phyloP scores from a whole-genome alignment of 2,329 filamentous ascomycete species.

The Dryadomyces quercivorus region DNA sequence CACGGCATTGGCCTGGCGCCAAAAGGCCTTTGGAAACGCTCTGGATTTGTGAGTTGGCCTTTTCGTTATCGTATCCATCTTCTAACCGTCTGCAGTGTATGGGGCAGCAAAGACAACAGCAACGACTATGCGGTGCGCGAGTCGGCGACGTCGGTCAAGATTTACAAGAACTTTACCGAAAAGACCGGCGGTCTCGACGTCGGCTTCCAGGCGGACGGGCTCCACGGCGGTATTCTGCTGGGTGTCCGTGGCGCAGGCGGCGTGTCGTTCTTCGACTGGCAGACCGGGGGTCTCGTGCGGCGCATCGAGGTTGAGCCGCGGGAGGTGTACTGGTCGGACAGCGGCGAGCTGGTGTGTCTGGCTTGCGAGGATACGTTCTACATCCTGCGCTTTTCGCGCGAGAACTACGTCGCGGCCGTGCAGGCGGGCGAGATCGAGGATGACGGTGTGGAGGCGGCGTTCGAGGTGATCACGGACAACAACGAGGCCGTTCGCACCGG shows the following conservation, averaged over 20 bases:
- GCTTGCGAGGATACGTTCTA: conserved; percentile 95
- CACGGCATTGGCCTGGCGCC: conserved; percentile 89
- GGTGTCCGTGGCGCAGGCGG: conserved; percentile 93
- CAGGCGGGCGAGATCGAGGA: conserved; percentile 74
- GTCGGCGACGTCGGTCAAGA: conserved; percentile 85
- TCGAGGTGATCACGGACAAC: conserved; percentile 92
- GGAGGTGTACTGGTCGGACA: conserved; percentile 92
- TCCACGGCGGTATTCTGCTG: conserved; percentile 78
- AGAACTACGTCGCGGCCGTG: conserved; percentile 73
- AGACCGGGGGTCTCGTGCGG: conserved; percentile 74
- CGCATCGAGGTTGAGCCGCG: conserved; percentile 73
- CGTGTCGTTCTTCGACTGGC: conserved; percentile 95
- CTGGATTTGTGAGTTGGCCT: conserved; percentile 54
- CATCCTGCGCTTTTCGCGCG: conserved; percentile 80
- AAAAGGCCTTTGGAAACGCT: conserved; percentile 93
- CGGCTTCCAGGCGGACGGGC: conserved; percentile 85
- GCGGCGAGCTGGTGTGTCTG: conserved; percentile 81
- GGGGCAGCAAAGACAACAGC: conserved; percentile 94
- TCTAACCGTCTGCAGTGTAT: conserved; percentile 38
- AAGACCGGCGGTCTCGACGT: conserved; percentile 82
- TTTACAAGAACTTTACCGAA: conserved; percentile 97
- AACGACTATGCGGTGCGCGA: conserved; percentile 98
- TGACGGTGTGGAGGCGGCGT: conserved; percentile 89
- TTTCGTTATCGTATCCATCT: neutral
- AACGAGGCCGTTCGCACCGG: conserved; percentile 87